Percentiles rank a stretch among this genome's conserved stretches.
Conservation (phyloP, 345 rosid genomes). For the Boechera stricta region DNA sequence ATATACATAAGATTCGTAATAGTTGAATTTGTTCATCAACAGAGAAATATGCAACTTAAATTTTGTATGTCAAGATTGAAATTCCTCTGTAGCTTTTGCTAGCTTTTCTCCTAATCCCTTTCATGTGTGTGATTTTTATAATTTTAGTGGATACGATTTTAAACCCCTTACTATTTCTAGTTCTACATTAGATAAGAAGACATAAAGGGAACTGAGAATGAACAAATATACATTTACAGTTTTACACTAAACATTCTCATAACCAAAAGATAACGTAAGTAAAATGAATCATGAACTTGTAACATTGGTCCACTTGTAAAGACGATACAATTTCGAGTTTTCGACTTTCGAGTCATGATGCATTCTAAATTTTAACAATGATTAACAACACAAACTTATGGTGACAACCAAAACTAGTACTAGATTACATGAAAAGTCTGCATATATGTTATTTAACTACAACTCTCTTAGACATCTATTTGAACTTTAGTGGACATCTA, state of each 20-base stretch:
- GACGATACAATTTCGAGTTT: no score
- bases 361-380: no score
- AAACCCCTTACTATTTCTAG: neutral
- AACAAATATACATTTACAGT: no score
- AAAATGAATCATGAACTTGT: neutral
- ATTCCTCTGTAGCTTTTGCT: neutral
- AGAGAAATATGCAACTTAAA: neutral
- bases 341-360: no score
- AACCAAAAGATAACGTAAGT: neutral
- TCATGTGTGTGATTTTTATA: no score
- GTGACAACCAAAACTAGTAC: no score
- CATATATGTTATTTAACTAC: no score
- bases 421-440: no score
- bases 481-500: no score
- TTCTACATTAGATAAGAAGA: neutral
- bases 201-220: neutral
- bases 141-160: neutral
- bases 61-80: neutral
- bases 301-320: no score
- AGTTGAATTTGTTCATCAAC: neutral
- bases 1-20: neutral
- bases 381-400: no score
- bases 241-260: neutral
- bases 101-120: neutral
- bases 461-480: no score